phyloP scores from a whole-genome alignment of 2,329 filamentous ascomycete species.

The Trichoderma arundinaceum region DNA sequence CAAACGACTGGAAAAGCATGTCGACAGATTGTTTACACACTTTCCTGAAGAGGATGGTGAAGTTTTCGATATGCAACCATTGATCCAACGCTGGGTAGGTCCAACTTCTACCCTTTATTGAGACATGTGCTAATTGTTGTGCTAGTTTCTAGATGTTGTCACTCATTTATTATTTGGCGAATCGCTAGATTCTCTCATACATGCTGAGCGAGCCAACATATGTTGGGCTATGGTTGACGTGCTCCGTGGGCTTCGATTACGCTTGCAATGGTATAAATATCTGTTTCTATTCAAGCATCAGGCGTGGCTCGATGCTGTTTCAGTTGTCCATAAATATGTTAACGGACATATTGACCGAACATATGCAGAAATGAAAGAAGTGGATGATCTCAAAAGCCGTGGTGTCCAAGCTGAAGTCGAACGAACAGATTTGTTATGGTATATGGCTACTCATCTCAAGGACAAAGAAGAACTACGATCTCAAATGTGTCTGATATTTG shows the following conservation, averaged over 20 bases:
- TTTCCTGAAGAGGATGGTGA: slow-evolving; percentile 7
- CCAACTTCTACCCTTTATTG: not conserved
- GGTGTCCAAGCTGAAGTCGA: not conserved
- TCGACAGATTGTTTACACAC: not conserved
- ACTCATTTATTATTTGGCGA: slow-evolving; percentile 9
- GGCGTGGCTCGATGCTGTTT: slow-evolving; percentile 5
- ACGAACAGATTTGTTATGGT: slow-evolving; percentile 15
- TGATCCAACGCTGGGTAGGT: slow-evolving; percentile 15
- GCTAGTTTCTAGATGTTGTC: not conserved
- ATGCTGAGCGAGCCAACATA: not conserved
- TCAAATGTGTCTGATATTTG: not conserved
- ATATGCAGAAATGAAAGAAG: not conserved
- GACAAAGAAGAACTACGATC: not conserved
- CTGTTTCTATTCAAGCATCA: not conserved
- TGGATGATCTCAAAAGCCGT: not conserved
- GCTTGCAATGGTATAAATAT: not conserved
- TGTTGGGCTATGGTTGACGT: slow-evolving; percentile 9
- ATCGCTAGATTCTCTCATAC: not conserved
- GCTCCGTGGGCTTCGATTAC: not conserved
- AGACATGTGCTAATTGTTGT: no score
- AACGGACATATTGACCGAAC: not conserved
- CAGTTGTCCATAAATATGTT: slow-evolving; percentile 10
- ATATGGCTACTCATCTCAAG: slow-evolving; percentile 2
- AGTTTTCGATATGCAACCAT: slow-evolving; percentile 9
- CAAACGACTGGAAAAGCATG: not conserved